These are phyloP conservation scores for Microcyclosporella mali DNA, from an alignment of 2,329 filamentous ascomycete genomes.

Conservation along the genomic window DNA sequence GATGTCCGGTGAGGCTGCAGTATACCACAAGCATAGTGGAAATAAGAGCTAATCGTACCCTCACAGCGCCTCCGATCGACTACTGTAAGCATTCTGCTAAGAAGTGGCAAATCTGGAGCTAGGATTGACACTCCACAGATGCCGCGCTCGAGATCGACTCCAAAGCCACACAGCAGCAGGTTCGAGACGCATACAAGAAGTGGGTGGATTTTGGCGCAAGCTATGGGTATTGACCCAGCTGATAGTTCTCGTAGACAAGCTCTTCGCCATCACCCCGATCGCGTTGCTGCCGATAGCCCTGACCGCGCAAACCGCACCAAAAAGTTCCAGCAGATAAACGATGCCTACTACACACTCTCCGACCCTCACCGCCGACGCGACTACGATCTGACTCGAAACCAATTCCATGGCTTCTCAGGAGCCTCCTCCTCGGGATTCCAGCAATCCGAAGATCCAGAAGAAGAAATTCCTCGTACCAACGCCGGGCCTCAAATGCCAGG, in stretches of 20 bases:
- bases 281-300: conserved; percentile 74
- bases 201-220: conserved; percentile 4
- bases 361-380: conserved; percentile 70
- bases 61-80: no score
- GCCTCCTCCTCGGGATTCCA: conserved; percentile 17
- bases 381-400: conserved; percentile 67
- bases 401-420: conserved; percentile 46
- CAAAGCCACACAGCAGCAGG: conserved; percentile 70
- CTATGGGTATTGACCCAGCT: no score
- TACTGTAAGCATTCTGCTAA: no score
- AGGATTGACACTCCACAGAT: conserved; percentile 7
- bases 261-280: conserved; percentile 87
- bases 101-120: no score
- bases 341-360: conserved; percentile 87
- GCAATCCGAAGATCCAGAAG: conserved; percentile 40
- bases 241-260: conserved; percentile 48
- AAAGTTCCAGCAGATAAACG: conserved; percentile 85
- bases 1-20: no score
- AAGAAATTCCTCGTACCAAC: conserved; percentile 42
- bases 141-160: conserved; percentile 40
- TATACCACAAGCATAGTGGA: no score
- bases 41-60: no score
- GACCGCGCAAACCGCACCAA: conserved; percentile 76
- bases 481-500: conserved; percentile 33
- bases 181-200: conserved; percentile 94